phyloP scores from a whole-genome alignment of 2,329 filamentous ascomycete genomes.

The Neofusicoccum laricinum region DNA sequence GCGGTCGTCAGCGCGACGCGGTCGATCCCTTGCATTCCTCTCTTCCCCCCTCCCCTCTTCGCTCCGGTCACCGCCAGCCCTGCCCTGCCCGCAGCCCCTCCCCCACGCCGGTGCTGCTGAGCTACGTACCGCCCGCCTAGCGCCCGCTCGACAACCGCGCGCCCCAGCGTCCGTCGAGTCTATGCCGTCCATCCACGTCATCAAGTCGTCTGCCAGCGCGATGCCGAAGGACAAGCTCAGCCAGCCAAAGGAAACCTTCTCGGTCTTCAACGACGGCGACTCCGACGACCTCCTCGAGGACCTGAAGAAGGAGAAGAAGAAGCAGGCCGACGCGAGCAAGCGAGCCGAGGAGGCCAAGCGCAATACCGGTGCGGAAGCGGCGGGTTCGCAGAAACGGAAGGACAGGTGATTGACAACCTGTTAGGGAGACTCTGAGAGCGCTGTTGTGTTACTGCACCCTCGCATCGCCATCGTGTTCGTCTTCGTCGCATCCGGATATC shows the following conservation, averaged over 20 bases:
- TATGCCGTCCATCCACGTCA: slow-evolving; percentile 12
- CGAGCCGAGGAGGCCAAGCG: neutral
- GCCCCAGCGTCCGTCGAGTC: neutral
- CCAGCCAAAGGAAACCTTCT: slow-evolving; percentile 12
- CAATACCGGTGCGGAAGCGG: neutral
- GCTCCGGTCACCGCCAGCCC: no score
- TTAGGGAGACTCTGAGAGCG: no score
- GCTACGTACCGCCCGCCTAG: no score
- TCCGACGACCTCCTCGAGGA: slow-evolving; percentile 9
- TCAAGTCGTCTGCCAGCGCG: neutral
- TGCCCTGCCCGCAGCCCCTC: no score
- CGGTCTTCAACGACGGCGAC: slow-evolving; percentile 12
- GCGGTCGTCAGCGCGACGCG: no score
- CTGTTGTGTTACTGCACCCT: no score
- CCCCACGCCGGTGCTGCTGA: no score
- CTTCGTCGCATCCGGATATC: no score
- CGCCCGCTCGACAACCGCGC: neutral
- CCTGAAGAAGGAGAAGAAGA: slow-evolving; percentile 8
- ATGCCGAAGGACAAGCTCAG: slow-evolving; percentile 11
- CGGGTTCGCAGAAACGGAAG: neutral
- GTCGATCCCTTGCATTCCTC: no score
- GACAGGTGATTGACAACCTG: no score
- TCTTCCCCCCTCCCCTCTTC: no score
- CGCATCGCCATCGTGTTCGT: no score
- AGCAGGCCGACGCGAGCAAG: neutral